Evolutionary conservation across 2,329 filamentous ascomycete species (phyloP).

Genomic region (Neobulgaria alba): DNA sequence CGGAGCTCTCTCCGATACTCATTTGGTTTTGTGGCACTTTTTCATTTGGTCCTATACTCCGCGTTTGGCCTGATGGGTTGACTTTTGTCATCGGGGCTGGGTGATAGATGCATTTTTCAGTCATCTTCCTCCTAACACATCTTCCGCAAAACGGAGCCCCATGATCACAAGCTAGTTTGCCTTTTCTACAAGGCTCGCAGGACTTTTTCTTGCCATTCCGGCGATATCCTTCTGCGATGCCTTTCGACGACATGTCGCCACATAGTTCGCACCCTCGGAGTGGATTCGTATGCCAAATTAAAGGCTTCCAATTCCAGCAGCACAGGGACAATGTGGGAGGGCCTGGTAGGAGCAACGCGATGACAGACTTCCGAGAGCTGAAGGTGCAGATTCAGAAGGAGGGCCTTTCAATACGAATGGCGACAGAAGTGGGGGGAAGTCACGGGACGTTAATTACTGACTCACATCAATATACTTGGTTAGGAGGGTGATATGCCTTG

Average conservation of each 20-base stretch:
- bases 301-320: no score
- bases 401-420: no score
- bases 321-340: no score
- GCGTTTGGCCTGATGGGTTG: neutral
- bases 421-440: no score
- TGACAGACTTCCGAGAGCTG: no score
- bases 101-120: conserved; percentile 22
- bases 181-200: conserved; percentile 26
- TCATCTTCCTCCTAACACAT: conserved; percentile 21
- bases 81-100: conserved; percentile 23
- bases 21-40: neutral
- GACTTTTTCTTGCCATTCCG: conserved; percentile 26
- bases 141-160: conserved; percentile 21
- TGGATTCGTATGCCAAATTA: no score
- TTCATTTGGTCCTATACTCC: neutral
- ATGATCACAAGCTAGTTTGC: conserved; percentile 26
- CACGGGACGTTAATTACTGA: no score
- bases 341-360: no score
- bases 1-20: neutral
- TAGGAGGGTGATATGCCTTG: no score
- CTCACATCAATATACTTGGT: no score
- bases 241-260: conserved; percentile 2
- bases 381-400: no score
- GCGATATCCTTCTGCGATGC: conserved; percentile 15
- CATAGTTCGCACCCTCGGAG: no score